Evolutionary conservation across 805 yeast genomes (phyloP), one percentile per base, ranked within the genome.

Genomic region (Metschnikowia picachoensis): DNA sequence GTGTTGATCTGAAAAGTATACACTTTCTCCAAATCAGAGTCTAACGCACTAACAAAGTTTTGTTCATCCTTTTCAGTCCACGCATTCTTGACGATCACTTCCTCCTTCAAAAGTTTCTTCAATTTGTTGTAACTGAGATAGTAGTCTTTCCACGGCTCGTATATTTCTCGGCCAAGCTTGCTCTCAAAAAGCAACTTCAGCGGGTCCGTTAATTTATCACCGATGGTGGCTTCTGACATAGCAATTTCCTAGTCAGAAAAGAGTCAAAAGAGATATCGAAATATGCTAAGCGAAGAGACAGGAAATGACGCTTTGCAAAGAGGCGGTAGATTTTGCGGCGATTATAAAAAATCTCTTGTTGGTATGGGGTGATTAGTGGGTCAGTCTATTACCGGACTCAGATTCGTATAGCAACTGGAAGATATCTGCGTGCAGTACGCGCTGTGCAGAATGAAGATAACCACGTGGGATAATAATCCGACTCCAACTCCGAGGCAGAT

Each of bases 131-230:
- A 87, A 60, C 79, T 71, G 49, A 87, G 75, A 61, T 86, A 87
- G 59, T 81, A 75, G 30, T 76, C 78, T 63, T 79, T 85, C 99
- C 99, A 92, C 1, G 97, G 96, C 38, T 82, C 81, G 66, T 86
- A 89, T 31, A 81, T 80, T 63, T 91, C 97, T 53, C 80, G 82
- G 44, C 84, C 83, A 46, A 92, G 74, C 61, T 87, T 88, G 41
- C 79, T 87, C 43, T 95, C 95, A 61, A 92, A 92, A 44, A 92
- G 68, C 98, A 94, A 90, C 39, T 58, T 60, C 43, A 30, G 47
- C 16, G 13, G 30, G n/a, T 29, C 38, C 31, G 42, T 20, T 20
- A 7, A 20, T 20, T 20, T 20, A 5, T 20, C 25, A 20, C 25
- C 25, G 25, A 5, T 20, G 25, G 25, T 20, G 25, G 25, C 25